These are phyloP conservation scores for Delonix regia DNA, from an alignment of 306 rosid species.

Conservation along the genomic window DNA sequence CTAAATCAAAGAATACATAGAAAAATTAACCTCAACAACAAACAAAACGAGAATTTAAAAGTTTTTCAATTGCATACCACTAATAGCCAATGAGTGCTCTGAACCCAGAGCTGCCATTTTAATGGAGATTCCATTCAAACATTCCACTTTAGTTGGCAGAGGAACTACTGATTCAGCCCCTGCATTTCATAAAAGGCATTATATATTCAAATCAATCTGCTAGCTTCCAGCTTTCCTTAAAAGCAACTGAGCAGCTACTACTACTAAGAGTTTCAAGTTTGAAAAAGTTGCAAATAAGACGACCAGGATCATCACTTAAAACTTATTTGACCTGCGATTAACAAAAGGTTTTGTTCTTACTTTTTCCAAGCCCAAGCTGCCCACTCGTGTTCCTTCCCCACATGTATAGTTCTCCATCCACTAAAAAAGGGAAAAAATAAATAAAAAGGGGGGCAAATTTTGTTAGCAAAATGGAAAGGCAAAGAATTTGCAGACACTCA, in stretches of 20 bases:
- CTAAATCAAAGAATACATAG: neutral
- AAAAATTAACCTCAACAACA: constrained; percentile 17
- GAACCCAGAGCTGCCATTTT: constrained; percentile 85
- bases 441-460: neutral
- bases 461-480: constrained; percentile 13
- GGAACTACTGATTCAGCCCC: constrained; percentile 66
- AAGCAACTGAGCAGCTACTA: constrained; percentile 25
- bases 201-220: constrained; percentile 16
- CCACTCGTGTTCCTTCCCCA: constrained; percentile 93
- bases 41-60: constrained; percentile 15
- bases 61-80: constrained; percentile 57
- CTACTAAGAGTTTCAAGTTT: constrained; percentile 3
- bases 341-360: constrained; percentile 53
- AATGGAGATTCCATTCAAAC: constrained; percentile 75
- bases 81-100: constrained; percentile 82
- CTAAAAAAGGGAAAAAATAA: constrained; percentile 38
- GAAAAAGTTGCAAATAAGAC: constrained; percentile 9
- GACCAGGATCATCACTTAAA: neutral
- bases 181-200: constrained; percentile 42
- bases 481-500: constrained; percentile 26
- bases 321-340: constrained; percentile 9
- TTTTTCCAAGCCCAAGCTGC: constrained; percentile 96
- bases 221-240: constrained; percentile 6
- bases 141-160: constrained; percentile 81
- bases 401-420: constrained; percentile 87